Conservation (phyloP, 1,139 yeast genomes). For the Pichiaceae sp. region DNA sequence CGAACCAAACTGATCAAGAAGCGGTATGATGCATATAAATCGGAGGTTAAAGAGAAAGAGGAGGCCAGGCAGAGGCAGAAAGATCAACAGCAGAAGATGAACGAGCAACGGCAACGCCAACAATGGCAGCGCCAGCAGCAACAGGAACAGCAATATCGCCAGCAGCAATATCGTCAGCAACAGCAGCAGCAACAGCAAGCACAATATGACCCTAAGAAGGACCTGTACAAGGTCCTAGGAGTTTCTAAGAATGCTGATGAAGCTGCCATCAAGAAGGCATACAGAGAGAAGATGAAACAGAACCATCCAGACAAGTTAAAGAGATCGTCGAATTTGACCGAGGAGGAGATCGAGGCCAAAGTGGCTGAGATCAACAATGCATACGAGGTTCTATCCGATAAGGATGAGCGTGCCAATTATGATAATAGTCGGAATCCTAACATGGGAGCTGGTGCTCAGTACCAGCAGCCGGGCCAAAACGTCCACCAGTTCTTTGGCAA, state of each 20-base stretch:
- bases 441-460: not conserved
- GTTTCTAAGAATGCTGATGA: constrained; percentile 61
- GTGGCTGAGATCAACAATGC: constrained; percentile 95
- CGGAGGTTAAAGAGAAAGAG: constrained; percentile 30
- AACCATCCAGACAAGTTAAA: constrained; percentile 90
- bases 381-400: constrained; percentile 72
- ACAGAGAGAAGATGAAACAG: constrained; percentile 67
- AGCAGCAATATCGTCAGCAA: not conserved
- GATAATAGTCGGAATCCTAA: constrained; percentile 28
- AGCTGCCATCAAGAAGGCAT: constrained; percentile 71
- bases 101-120: constrained; percentile 35
- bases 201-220: constrained; percentile 42
- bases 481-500: not conserved
- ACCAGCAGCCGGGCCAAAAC: not conserved
- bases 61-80: constrained; percentile 32
- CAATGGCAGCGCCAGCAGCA: constrained; percentile 43
- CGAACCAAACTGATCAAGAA: constrained; percentile 1
- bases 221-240: constrained; percentile 76
- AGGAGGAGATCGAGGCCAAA: constrained; percentile 69
- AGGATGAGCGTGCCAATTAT: constrained; percentile 54
- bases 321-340: constrained; percentile 42
- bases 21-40: constrained; percentile 10
- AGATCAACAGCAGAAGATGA: constrained; percentile 42
- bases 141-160: constrained; percentile 38
- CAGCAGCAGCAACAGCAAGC: constrained; percentile 23